Evolutionary conservation across 1,139 yeast genomes (phyloP).

Genomic region (Diutina mesorugosa): DNA sequence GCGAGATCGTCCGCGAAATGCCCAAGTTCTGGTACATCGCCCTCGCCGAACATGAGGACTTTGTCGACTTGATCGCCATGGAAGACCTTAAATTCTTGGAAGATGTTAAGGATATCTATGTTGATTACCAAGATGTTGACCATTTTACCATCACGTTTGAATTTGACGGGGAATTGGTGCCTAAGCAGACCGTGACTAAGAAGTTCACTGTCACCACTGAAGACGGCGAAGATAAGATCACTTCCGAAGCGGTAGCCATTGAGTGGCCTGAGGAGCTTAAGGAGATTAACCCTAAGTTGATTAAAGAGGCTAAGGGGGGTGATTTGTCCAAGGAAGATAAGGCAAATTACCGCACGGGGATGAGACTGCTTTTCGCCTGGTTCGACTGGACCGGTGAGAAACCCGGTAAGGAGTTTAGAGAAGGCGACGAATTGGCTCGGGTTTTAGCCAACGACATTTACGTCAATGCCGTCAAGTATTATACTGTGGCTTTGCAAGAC

Average conservation of each 20-base stretch:
- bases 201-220: slow-evolving; percentile 30
- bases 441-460: slow-evolving; percentile 53
- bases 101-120: slow-evolving; percentile 40
- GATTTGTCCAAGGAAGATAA: slow-evolving; percentile 39
- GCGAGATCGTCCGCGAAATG: slow-evolving; percentile 29
- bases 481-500: slow-evolving; percentile 47
- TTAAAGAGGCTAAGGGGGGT: slow-evolving; percentile 21
- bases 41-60: slow-evolving; percentile 62
- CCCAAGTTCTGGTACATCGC: slow-evolving; percentile 72
- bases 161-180: slow-evolving; percentile 29
- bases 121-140: slow-evolving; percentile 25
- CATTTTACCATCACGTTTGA: slow-evolving; percentile 43
- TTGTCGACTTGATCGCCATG: slow-evolving; percentile 53
- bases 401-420: slow-evolving; percentile 62
- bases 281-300: slow-evolving; percentile 36
- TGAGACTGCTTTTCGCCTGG: slow-evolving; percentile 67
- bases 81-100: slow-evolving; percentile 63
- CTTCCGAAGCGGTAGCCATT: slow-evolving; percentile 36
- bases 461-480: slow-evolving; percentile 62
- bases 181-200: slow-evolving; percentile 42
- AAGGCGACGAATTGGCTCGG: slow-evolving; percentile 58
- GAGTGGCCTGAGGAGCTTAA: slow-evolving; percentile 49
- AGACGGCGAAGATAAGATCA: slow-evolving; percentile 39
- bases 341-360: slow-evolving; percentile 49
- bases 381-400: slow-evolving; percentile 64